Base-by-base conservation (phyloP, 2,329 filamentous ascomycete genomes). In the Arthrobotrys pseudoclavata region DNA sequence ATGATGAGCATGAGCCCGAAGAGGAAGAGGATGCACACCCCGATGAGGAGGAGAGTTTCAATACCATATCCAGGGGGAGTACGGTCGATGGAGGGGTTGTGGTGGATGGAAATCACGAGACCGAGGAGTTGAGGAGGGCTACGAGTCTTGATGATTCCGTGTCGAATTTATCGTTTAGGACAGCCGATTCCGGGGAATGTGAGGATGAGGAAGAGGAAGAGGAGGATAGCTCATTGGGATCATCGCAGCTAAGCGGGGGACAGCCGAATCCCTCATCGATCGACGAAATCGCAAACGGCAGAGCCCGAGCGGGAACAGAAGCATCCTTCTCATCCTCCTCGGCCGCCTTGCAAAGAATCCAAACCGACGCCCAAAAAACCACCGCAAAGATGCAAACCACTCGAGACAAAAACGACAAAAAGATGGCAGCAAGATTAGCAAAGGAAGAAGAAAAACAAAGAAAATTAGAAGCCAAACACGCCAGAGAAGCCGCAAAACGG, bases 361-460 rank as follows among this genome's bases (percentile, higher is more conserved):
- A 76, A 50, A 60, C 62, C 3, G 67, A 75, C 24, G 70, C 64
- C 15, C 10, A 50, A 13, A 61, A 61, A 20, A 31, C 55, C 5
- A 69, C 70, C 4, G 63, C 52, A 0, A 63, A 45, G n/a, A 66
- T 45, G 20, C 69, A 79, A 6, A 69, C 70, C 12, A 18, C 42
- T 24, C 42, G 62, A 31, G 75, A 79, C 37, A 79, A 79, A 37
- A 53, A 79, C n/a, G 68, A 75, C 20, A 70, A 79, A 48, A 78
- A 79, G 55, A 52, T 68, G 2, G 53, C 66, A 4, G 29, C 18
- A 0, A 50, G 66, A 47, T 37, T 81, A 1, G 60, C 82, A 1
- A 83, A 88, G 76, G 89, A 91, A 29, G 91, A 89, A 81, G 89
- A 92, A 80, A 86, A 93, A 2, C 85, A 85, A 74, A 91, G 90